Percentiles rank a stretch among this genome's conserved stretches.
phyloP scores from a whole-genome alignment of 1,139 yeast genomes.

The Entelexis paramagnoliae region DNA sequence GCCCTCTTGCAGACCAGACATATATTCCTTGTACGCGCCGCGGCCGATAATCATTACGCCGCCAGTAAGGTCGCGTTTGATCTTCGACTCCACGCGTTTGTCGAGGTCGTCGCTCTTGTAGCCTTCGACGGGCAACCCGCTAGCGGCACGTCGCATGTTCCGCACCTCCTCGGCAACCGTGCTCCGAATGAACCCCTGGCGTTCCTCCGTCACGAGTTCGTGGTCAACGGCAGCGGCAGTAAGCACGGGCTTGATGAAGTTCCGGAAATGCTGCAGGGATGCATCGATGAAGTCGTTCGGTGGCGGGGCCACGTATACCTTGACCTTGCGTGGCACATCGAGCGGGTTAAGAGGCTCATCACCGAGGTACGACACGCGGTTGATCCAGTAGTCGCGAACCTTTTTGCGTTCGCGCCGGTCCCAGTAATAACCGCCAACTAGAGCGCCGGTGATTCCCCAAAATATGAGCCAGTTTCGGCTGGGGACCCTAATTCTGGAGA shows the following conservation, averaged over 20 bases:
- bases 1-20: constrained; percentile 89
- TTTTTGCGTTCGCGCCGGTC: constrained; percentile 66
- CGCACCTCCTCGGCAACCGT: constrained; percentile 78
- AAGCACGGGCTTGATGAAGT: constrained; percentile 76
- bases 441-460: constrained; percentile 56
- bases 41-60: constrained; percentile 90
- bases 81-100: constrained; percentile 25
- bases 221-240: constrained; percentile 82
- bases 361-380: constrained; percentile 45
- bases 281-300: constrained; percentile 85
- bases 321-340: constrained; percentile 61
- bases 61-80: constrained; percentile 39
- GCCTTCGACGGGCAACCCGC: constrained; percentile 24
- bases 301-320: constrained; percentile 86
- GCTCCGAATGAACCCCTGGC: constrained; percentile 82
- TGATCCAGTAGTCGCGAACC: constrained; percentile 58
- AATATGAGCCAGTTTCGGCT: constrained; percentile 90
- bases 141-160: constrained; percentile 41
- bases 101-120: constrained; percentile 28
- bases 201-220: constrained; percentile 59
- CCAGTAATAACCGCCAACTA: constrained; percentile 65
- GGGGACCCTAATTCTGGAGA: constrained; percentile 66
- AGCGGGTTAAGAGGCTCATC: constrained; percentile 38
- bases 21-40: constrained; percentile 89
- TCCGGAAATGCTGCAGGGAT: constrained; percentile 62